Evolutionary conservation across 2,329 filamentous ascomycete species (phyloP).

Genomic region (Pseudogymnoascus sp.): DNA sequence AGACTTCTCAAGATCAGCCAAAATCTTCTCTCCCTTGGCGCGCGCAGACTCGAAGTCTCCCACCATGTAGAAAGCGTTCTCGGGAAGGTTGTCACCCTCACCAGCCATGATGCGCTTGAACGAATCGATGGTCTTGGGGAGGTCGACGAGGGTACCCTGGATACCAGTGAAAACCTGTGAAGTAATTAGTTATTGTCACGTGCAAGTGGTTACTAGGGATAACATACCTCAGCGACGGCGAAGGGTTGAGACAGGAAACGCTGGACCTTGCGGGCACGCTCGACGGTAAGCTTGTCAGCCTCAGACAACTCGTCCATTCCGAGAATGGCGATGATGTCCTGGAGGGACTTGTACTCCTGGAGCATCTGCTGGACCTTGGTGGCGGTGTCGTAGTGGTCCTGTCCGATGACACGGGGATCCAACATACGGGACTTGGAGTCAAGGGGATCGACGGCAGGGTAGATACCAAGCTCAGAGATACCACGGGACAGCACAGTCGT

Average conservation of each 20-base stretch:
- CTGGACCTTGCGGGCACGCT: constrained; percentile 99
- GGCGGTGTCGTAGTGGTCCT: constrained; percentile 95
- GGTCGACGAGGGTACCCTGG: constrained; percentile 91
- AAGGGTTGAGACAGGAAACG: constrained; percentile 99
- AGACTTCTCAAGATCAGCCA: constrained; percentile 77
- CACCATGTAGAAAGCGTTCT: constrained; percentile 92
- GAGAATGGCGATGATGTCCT: constrained; percentile 99
- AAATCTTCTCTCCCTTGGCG: constrained; percentile 99
- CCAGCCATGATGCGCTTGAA: constrained; percentile 93
- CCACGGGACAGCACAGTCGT: constrained; percentile 99
- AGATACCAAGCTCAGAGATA: constrained; percentile 99
- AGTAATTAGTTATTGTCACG: background rate
- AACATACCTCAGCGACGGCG: constrained; percentile 58
- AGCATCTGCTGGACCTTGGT: constrained; percentile 97
- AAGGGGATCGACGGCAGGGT: constrained; percentile 98
- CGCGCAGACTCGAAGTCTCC: constrained; percentile 89
- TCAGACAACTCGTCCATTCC: constrained; percentile 99
- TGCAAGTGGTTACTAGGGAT: background rate
- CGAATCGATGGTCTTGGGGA: constrained; percentile 95
- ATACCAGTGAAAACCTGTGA: constrained; percentile 72
- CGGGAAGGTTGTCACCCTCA: constrained; percentile 92
- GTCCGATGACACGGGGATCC: constrained; percentile 94
- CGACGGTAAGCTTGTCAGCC: constrained; percentile 98
- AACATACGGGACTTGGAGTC: constrained; percentile 99
- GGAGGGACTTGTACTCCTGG: constrained; percentile 99